A percentile compares a stretch with the other conserved stretches of the same genome.
Conservation (phyloP, 1,139 yeast species). For the Candida glucosophila region DNA sequence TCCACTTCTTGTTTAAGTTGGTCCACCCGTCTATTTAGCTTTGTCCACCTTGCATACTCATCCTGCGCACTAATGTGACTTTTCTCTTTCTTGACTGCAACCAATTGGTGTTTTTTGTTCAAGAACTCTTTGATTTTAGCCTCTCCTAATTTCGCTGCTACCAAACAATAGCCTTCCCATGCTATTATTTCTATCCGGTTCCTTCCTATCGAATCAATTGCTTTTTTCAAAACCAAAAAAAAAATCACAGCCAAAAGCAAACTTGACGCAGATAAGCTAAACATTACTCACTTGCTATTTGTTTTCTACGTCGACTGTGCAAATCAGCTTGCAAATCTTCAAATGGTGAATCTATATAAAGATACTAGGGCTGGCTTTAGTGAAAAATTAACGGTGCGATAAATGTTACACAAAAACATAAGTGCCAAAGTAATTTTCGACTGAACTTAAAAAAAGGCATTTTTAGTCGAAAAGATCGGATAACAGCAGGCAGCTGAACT, state of each 20-base stretch:
- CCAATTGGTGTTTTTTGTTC: conserved; percentile 36
- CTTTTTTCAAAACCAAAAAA: not conserved
- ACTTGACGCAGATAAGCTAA: too few relatives aligned
- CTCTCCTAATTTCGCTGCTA: conserved; percentile 25
- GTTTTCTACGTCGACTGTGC: too few relatives aligned
- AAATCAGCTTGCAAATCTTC: too few relatives aligned
- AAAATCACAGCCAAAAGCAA: not conserved
- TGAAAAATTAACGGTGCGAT: too few relatives aligned
- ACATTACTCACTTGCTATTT: too few relatives aligned
- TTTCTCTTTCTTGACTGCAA: conserved; percentile 42
- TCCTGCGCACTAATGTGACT: conserved; percentile 76
- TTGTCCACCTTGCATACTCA: conserved; percentile 94
- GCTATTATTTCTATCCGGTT: conserved; percentile 20
- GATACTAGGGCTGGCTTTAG: too few relatives aligned
- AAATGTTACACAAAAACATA: conserved; percentile 2
- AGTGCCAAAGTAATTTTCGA: too few relatives aligned
- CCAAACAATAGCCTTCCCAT: conserved; percentile 33
- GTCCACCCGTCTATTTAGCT: conserved; percentile 67
- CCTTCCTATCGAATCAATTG: conserved; percentile 21
- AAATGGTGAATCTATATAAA: too few relatives aligned
- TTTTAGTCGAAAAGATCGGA: too few relatives aligned
- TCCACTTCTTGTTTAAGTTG: conserved; percentile 47
- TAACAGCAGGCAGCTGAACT: too few relatives aligned
- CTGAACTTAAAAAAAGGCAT: too few relatives aligned
- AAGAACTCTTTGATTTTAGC: conserved; percentile 25